Evolutionary conservation across 495 filamentous ascomycete genomes (phyloP).

Genomic region (Podospora sp.): DNA sequence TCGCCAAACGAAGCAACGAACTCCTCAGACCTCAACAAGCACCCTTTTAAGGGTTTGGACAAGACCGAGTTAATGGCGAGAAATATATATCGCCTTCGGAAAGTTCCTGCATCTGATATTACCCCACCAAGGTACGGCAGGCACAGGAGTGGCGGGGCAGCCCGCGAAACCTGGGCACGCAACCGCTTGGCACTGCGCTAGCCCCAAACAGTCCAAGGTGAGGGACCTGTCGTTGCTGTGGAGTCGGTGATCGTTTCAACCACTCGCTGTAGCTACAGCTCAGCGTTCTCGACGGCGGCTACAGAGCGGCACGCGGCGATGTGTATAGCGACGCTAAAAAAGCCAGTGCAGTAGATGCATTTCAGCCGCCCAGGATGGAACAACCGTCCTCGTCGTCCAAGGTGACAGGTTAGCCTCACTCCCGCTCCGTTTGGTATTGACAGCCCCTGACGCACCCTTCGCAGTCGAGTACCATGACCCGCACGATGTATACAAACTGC

Average conservation of each 20-base stretch:
- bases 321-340: background rate
- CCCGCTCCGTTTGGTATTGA: background rate
- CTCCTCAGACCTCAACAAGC: background rate
- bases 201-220: constrained; percentile 15
- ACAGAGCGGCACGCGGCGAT: background rate
- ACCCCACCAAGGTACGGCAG: constrained; percentile 16
- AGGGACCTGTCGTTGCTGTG: background rate
- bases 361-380: constrained; percentile 56
- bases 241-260: constrained; percentile 9
- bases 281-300: background rate
- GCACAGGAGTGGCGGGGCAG: constrained; percentile 15
- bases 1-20: background rate
- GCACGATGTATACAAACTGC: constrained; percentile 75
- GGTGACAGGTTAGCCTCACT: constrained; percentile 60
- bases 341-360: constrained; percentile 35
- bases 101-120: background rate
- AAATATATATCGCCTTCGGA: no score
- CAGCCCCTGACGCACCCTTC: constrained; percentile 8
- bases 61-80: no score
- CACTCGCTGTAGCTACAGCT: background rate
- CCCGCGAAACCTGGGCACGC: constrained; percentile 3
- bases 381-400: constrained; percentile 68
- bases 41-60: background rate
- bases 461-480: constrained; percentile 84
- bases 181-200: constrained; percentile 8